Conservation (phyloP, 2,329 filamentous ascomycete genomes). For the Exophiala xenobiotica region DNA sequence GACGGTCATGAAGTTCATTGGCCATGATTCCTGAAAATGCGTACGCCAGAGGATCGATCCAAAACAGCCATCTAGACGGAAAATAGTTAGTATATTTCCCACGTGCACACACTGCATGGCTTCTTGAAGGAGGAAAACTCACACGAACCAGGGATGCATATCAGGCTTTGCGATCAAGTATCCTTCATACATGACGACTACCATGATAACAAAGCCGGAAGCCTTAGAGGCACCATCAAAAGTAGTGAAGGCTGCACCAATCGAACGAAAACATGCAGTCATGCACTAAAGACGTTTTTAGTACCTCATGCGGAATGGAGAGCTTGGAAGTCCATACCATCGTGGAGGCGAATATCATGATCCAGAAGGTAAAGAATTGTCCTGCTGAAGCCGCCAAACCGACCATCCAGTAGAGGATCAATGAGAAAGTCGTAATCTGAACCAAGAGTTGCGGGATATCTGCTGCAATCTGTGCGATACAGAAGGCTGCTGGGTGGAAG, state of each 20-base stretch:
- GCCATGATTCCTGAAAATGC: constrained; percentile 40
- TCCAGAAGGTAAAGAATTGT: constrained; percentile 63
- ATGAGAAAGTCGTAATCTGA: constrained; percentile 58
- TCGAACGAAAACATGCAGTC: constrained; percentile 58
- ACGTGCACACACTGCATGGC: not conserved
- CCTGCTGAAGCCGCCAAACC: constrained; percentile 53
- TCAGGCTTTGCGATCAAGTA: constrained; percentile 47
- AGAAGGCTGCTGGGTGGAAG: constrained; percentile 54
- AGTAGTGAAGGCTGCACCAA: constrained; percentile 56
- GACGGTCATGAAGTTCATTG: constrained; percentile 39
- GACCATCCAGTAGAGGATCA: constrained; percentile 66
- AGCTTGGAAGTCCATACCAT: constrained; percentile 43
- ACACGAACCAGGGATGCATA: constrained; percentile 55
- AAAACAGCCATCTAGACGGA: constrained; percentile 45
- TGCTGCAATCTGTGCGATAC: constrained; percentile 46
- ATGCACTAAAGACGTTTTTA: constrained; percentile 42
- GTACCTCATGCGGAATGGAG: constrained; percentile 25
- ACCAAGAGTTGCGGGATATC: constrained; percentile 58
- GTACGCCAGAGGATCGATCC: constrained; percentile 42
- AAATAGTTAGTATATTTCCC: not conserved
- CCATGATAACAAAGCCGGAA: constrained; percentile 40
- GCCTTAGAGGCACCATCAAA: constrained; percentile 62
- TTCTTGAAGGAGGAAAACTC: constrained; percentile 48
- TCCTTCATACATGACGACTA: constrained; percentile 43
- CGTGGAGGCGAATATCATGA: constrained; percentile 49